phyloP scores from a whole-genome alignment of 1,284 basidiomycete species.

The Trichosporon coremiiforme region DNA sequence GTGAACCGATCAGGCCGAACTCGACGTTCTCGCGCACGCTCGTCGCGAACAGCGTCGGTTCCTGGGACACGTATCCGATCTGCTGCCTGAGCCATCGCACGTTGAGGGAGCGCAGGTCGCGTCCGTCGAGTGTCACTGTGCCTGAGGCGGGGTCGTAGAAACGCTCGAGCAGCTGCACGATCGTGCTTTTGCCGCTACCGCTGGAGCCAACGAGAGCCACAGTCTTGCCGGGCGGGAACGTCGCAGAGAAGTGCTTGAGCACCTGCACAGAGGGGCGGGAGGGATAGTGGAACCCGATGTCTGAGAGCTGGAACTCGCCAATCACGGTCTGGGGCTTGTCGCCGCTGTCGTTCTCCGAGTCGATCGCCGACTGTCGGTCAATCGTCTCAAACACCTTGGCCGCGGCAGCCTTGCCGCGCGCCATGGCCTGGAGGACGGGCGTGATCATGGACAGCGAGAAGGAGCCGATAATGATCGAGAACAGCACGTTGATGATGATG shows the following conservation, averaged over 20 bases:
- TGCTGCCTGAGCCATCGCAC: conserved; percentile 84
- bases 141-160: conserved; percentile 85
- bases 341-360: conserved; percentile 72
- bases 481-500: conserved; percentile 71
- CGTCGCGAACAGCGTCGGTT: conserved; percentile 83
- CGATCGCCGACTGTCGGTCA: conserved; percentile 76
- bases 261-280: conserved; percentile 83
- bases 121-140: conserved; percentile 73
- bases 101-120: conserved; percentile 75
- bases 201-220: conserved; percentile 86
- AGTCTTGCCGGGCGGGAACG: conserved; percentile 63
- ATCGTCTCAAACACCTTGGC: conserved; percentile 91
- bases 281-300: conserved; percentile 87
- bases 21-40: conserved; percentile 77
- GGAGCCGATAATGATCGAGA: conserved; percentile 83
- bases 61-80: conserved; percentile 85
- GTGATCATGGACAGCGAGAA: conserved; percentile 70
- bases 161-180: conserved; percentile 76
- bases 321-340: conserved; percentile 69
- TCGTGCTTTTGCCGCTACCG: conserved; percentile 79
- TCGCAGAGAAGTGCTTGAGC: conserved; percentile 65
- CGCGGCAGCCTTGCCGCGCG: conserved; percentile 80
- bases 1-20: conserved; percentile 80
- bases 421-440: conserved; percentile 81
- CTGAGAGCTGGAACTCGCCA: conserved; percentile 65